Evolutionary conservation across 2,329 filamentous ascomycete genomes (phyloP).

Genomic region (Fusarium domesticum): DNA sequence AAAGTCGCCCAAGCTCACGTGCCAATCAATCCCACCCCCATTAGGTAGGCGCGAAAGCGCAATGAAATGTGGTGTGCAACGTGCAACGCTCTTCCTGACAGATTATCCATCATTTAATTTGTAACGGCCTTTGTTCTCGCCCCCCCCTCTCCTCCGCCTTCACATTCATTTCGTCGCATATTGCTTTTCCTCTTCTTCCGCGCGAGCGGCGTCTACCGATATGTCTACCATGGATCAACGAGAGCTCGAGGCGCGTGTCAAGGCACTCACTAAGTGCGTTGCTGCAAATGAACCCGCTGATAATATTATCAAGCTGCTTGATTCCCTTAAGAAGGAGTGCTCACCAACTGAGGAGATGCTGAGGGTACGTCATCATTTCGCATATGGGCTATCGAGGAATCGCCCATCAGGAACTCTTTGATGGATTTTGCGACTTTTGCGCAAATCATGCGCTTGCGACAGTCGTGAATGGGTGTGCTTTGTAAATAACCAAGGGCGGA

Average conservation of each 20-base stretch:
- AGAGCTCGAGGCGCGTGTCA: conserved; percentile 73
- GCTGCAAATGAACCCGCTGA: conserved; percentile 69
- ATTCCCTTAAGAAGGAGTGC: conserved; percentile 75
- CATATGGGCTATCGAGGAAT: too few species aligned
- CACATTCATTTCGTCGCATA: neutral
- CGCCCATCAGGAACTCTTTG: too few species aligned
- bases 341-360: conserved; percentile 85
- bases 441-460: neutral
- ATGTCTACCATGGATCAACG: conserved; percentile 66
- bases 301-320: conserved; percentile 70
- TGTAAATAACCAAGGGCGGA: neutral
- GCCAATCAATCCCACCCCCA: conserved; percentile 10
- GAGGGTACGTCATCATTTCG: conserved; percentile 62
- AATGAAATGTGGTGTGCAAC: conserved; percentile 13
- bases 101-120: neutral
- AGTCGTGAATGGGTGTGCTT: neutral
- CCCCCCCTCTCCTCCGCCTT: too few species aligned
- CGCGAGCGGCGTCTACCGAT: conserved; percentile 1
- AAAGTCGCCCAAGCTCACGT: conserved; percentile 14
- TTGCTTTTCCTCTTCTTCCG: conserved; percentile 2
- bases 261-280: conserved; percentile 76
- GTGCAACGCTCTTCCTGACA: conserved; percentile 8
- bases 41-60: conserved; percentile 11
- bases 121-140: too few species aligned
- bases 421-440: neutral